Percentiles rank a stretch among this genome's conserved stretches.
Evolutionary conservation across 768 basidiomycete species (phyloP).

Genomic region (Pulveroboletus sp.): DNA sequence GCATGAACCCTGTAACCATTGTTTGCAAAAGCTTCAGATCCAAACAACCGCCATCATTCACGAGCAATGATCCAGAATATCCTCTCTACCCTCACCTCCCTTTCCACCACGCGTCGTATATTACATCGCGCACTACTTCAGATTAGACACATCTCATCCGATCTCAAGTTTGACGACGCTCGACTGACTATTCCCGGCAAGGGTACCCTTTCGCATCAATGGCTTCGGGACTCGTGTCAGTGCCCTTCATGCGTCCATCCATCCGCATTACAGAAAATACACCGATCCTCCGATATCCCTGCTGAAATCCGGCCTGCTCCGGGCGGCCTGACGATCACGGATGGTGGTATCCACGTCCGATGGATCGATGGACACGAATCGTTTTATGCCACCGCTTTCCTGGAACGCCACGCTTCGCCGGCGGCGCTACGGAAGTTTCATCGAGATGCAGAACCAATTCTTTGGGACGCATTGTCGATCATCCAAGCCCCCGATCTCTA

Average conservation of each 20-base stretch:
- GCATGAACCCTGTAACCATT: too few species aligned
- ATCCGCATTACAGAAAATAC: constrained; percentile 72
- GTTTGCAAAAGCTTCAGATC: constrained; percentile 30
- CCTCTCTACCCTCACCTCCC: constrained; percentile 1
- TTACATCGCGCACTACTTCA: not conserved
- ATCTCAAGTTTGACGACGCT: constrained; percentile 9
- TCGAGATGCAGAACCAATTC: constrained; percentile 33
- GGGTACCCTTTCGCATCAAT: constrained; percentile 57
- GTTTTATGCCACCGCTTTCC: constrained; percentile 45
- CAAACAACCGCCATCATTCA: constrained; percentile 27
- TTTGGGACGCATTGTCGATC: constrained; percentile 48
- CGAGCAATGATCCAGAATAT: too few species aligned
- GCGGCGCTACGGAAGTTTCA: constrained; percentile 40
- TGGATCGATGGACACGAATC: constrained; percentile 65
- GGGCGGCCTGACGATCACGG: constrained; percentile 39
- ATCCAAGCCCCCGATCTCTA: constrained; percentile 42
- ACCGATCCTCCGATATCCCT: constrained; percentile 63
- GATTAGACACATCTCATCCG: constrained; percentile 6
- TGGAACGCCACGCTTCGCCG: constrained; percentile 45
- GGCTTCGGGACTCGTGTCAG: constrained; percentile 84
- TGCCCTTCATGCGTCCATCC: constrained; percentile 73
- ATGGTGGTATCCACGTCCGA: constrained; percentile 44
- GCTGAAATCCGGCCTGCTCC: constrained; percentile 42
- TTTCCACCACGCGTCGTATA: not conserved
- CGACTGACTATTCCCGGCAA: constrained; percentile 31